A percentile compares a stretch with the other conserved stretches of the same genome.
phyloP scores from a whole-genome alignment of 208 protist genomes.

The Leishmania aethiopica region DNA sequence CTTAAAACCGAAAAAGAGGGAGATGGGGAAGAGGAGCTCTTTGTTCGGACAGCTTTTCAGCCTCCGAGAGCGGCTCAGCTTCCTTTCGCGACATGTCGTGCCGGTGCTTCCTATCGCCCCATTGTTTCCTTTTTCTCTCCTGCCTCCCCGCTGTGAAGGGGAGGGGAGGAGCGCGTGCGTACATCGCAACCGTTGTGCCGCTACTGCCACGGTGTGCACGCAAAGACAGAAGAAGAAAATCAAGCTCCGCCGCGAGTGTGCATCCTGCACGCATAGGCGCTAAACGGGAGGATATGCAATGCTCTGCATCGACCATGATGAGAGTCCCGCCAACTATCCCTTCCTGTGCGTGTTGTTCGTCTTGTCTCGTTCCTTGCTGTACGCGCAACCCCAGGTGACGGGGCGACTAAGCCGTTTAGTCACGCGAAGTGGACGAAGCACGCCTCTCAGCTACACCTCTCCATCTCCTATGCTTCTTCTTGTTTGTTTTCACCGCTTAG shows the following conservation, averaged over 20 bases:
- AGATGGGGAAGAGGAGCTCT: background rate
- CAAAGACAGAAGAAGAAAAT: background rate
- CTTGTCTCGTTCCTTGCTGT: background rate
- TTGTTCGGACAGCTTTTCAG: background rate
- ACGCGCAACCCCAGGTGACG: background rate
- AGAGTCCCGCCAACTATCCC: background rate
- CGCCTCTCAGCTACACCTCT: background rate
- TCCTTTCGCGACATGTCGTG: background rate
- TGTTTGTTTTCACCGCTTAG: background rate
- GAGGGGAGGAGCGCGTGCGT: background rate
- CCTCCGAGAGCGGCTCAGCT: background rate
- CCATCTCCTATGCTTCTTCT: background rate
- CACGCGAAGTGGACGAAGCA: background rate
- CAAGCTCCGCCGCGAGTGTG: background rate
- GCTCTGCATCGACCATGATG: background rate
- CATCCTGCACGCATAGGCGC: background rate
- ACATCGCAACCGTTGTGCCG: background rate
- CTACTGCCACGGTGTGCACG: background rate
- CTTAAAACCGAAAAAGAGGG: background rate
- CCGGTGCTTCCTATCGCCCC: background rate
- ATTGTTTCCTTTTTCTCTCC: background rate
- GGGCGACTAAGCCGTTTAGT: background rate
- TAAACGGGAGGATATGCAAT: background rate
- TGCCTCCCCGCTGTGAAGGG: too few species aligned
- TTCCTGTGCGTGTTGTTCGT: background rate